phyloP scores from a whole-genome alignment of 116 monocot genomes.

The Trichopus zeylanicus region DNA sequence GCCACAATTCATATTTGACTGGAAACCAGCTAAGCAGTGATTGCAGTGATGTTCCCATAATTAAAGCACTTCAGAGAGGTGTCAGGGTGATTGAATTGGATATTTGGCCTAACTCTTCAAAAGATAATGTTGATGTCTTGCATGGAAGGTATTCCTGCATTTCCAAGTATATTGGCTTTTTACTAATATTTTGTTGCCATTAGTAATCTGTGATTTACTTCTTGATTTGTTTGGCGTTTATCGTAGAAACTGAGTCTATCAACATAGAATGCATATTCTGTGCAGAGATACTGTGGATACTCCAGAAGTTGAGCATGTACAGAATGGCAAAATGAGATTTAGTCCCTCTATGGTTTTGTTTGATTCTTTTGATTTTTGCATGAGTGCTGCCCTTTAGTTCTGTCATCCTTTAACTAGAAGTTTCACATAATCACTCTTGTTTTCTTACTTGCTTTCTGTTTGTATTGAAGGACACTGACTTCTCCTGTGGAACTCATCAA shows the following conservation, averaged over 20 bases:
- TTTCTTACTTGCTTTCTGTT: neutral
- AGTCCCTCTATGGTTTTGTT: no score
- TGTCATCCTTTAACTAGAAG: no score
- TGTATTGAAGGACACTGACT: conserved; percentile 62
- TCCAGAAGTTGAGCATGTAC: neutral
- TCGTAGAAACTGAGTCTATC: no score
- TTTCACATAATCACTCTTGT: neutral
- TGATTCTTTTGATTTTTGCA: no score
- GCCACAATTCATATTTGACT: conserved; percentile 70
- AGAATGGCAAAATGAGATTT: no score
- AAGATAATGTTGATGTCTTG: conserved; percentile 44
- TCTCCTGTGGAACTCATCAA: conserved; percentile 64
- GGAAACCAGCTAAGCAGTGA: conserved; percentile 78
- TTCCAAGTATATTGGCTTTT: neutral
- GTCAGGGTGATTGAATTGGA: conserved; percentile 74
- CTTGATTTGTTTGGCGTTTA: no score
- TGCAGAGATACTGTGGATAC: neutral
- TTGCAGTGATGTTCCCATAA: conserved; percentile 63
- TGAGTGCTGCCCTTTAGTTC: no score
- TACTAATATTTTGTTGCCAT: no score
- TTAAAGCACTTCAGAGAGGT: conserved; percentile 50
- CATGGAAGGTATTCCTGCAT: conserved; percentile 49
- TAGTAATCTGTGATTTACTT: no score
- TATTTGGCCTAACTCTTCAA: conserved; percentile 61
- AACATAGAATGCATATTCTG: neutral